Percentiles rank a stretch among this genome's conserved stretches.
These are phyloP conservation scores for Leucosporidium creatinivorum DNA, from an alignment of 768 basidiomycete genomes.

Conservation along the genomic window DNA sequence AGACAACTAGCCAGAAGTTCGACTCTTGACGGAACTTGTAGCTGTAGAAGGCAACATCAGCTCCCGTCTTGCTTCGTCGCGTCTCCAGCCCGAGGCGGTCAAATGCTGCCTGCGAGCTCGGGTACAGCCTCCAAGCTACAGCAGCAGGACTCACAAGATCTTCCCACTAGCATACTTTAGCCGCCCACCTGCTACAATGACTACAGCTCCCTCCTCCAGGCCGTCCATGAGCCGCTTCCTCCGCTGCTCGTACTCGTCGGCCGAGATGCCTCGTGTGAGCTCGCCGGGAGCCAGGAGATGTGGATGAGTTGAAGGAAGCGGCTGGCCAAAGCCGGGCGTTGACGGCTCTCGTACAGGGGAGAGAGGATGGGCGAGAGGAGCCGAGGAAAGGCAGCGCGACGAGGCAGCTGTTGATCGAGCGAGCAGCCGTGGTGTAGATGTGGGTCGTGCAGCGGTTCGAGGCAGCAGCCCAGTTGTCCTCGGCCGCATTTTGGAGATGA, in stretches of 20 bases:
- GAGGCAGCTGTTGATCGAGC: not conserved
- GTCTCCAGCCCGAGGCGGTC: too few species aligned
- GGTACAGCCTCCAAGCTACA: too few species aligned
- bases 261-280: conserved; percentile 72
- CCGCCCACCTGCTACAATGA: conserved; percentile 67
- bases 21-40: conserved; percentile 92
- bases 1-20: conserved; percentile 55
- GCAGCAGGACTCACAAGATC: conserved; percentile 45
- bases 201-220: conserved; percentile 64
- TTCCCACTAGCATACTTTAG: conserved; percentile 80
- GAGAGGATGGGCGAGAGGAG: not conserved
- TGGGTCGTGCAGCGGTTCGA: too few species aligned
- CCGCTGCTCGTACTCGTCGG: conserved; percentile 67
- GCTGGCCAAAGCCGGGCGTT: conserved; percentile 59
- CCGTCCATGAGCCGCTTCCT: conserved; percentile 62
- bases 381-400: not conserved
- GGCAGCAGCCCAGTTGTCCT: too few species aligned
- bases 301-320: conserved; percentile 67
- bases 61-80: not conserved
- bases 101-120: not conserved
- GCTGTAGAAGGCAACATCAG: conserved; percentile 46
- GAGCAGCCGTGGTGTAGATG: too few species aligned
- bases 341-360: not conserved
- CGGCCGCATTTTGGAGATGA: too few species aligned
- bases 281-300: conserved; percentile 66